Base-by-base conservation (phyloP, 257 asterid species). In the Scutellaria galericulata region DNA sequence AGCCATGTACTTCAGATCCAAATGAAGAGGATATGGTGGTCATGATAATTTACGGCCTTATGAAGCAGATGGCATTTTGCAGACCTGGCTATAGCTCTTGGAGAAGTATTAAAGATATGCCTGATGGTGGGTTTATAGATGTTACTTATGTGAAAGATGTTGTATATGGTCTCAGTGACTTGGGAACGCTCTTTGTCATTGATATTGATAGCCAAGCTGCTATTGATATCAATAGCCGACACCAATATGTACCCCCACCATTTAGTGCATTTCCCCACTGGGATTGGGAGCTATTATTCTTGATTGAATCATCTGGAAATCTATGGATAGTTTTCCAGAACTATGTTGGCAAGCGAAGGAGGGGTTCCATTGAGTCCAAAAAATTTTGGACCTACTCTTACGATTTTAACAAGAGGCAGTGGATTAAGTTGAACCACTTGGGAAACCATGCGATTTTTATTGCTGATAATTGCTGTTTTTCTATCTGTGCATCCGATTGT, bases 371-470 rank as follows among this genome's bases (percentile, higher is more conserved):
- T 0, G 67, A 66, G 37, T 63, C 77, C 7, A 6, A 60, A 31
- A 14, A 13, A 3, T 79, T 84, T 63, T 14, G 45, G 37, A 78
- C 68, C 10, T 70, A 71, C 70, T 27, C 15, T 14, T 79, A 71
- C 15, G 82, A 84, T 69, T 71, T 79, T 55, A 66, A 41, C 37
- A 45, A 41, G 47, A 78, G 56, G 51, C 37, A 41, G 76, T 82
- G 87, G 87, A 57, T 6, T 8, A 48, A 45, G 48, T 7, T 85
- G 77, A 64, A 56, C 64, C 60, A 73, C 51, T 63, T 82, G 77
- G 85, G 85, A 15, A 54, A 79, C 53, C 72, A 24, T 11, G 56
- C 84, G 0, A 14, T 84, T 40, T 75, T 82, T 70, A 68, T 85
- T 46, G 80, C 75, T 51, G 82, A 78, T 44, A 61, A 42, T 66